These are phyloP conservation scores for Scheffersomyces lignicola DNA, from an alignment of 1,139 yeast species.

Conservation along the genomic window DNA sequence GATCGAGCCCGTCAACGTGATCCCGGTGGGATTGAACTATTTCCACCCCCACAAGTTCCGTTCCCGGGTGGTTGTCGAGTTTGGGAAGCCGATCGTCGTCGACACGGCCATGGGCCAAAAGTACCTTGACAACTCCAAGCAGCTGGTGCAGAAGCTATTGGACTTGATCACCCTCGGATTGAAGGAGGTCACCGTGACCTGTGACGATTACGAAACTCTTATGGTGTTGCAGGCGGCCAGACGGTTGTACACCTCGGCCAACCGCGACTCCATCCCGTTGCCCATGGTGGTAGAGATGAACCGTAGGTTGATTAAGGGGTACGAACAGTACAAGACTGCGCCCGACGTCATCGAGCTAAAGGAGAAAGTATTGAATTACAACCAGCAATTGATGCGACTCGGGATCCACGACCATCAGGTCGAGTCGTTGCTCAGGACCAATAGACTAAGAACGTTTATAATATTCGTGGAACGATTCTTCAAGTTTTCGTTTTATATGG, in stretches of 20 bases:
- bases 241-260: slow-evolving; percentile 38
- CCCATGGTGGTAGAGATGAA: slow-evolving; percentile 50
- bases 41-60: slow-evolving; percentile 48
- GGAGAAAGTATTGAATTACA: slow-evolving; percentile 35
- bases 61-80: slow-evolving; percentile 48
- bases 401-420: slow-evolving; percentile 50
- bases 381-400: slow-evolving; percentile 30
- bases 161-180: slow-evolving; percentile 72
- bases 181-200: slow-evolving; percentile 88
- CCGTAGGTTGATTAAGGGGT: slow-evolving; percentile 41
- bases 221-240: slow-evolving; percentile 92
- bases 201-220: slow-evolving; percentile 88
- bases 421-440: slow-evolving; percentile 29
- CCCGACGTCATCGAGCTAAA: slow-evolving; percentile 37
- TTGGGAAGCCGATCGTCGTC: slow-evolving; percentile 45
- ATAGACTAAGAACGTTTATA: slow-evolving; percentile 25
- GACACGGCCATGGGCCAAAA: slow-evolving; percentile 26
- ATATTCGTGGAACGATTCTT: slow-evolving; percentile 29
- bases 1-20: slow-evolving; percentile 37
- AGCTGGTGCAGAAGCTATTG: slow-evolving; percentile 68
- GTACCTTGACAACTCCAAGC: slow-evolving; percentile 49
- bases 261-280: slow-evolving; percentile 36
- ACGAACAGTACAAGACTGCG: slow-evolving; percentile 34
- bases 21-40: slow-evolving; percentile 50
- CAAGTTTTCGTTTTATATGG: slow-evolving; percentile 33